Evolutionary conservation across 2,329 filamentous ascomycete species (phyloP).

Genomic region (Neopestalotiopsis sp.): DNA sequence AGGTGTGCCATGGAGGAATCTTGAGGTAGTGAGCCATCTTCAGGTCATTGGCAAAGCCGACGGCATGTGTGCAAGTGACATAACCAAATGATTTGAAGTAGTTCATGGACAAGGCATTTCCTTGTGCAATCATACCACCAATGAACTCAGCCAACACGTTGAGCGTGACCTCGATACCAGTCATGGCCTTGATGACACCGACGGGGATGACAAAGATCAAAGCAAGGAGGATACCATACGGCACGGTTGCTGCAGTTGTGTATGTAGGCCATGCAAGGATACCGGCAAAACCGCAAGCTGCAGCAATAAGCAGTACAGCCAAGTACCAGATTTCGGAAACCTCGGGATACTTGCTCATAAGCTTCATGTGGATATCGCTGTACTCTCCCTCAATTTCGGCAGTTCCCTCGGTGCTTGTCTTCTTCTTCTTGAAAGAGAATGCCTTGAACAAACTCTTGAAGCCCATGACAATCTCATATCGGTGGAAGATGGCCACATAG

Average conservation of each 20-base stretch:
- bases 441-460: slow-evolving; percentile 17
- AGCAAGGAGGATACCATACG: slow-evolving; percentile 55
- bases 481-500: slow-evolving; percentile 30
- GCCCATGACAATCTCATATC: slow-evolving; percentile 28
- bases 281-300: slow-evolving; percentile 51
- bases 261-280: slow-evolving; percentile 56
- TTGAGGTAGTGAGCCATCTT: slow-evolving; percentile 35
- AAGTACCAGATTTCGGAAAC: slow-evolving; percentile 15
- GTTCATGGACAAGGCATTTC: slow-evolving; percentile 59
- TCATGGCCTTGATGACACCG: slow-evolving; percentile 60
- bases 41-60: slow-evolving; percentile 51
- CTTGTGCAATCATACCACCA: slow-evolving; percentile 54
- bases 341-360: slow-evolving; percentile 38
- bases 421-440: slow-evolving; percentile 16
- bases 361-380: slow-evolving; percentile 30
- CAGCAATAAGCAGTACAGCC: slow-evolving; percentile 16
- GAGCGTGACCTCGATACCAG: slow-evolving; percentile 55
- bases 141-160: slow-evolving; percentile 61
- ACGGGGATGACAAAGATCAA: slow-evolving; percentile 57
- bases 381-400: slow-evolving; percentile 9
- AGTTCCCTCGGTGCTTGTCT: not conserved
- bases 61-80: slow-evolving; percentile 49
- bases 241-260: slow-evolving; percentile 57
- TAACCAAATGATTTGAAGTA: slow-evolving; percentile 56
- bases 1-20: slow-evolving; percentile 16